phyloP scores from a whole-genome alignment of 176 grass and related monocot species.

The Aegilops tauschii region DNA sequence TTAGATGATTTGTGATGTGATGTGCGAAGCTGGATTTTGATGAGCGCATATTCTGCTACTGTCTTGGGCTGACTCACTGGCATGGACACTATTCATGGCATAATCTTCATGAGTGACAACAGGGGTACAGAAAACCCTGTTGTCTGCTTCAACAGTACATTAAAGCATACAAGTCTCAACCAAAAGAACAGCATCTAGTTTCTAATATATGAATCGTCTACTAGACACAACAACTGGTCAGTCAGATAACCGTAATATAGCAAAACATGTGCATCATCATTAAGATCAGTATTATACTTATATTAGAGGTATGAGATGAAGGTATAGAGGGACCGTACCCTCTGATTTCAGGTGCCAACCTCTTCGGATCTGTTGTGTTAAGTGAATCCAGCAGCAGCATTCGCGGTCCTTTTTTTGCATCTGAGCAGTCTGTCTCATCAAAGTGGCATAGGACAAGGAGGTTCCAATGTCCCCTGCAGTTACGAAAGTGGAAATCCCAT shows the following conservation, averaged over 20 bases:
- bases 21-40: neutral
- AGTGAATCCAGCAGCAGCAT: slow-evolving; percentile 96
- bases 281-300: neutral
- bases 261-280: neutral
- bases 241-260: neutral
- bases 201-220: neutral
- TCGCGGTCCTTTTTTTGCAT: slow-evolving; percentile 53
- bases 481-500: neutral
- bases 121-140: neutral
- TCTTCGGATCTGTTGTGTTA: slow-evolving; percentile 46
- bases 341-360: slow-evolving; percentile 61
- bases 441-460: slow-evolving; percentile 95
- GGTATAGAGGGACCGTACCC: slow-evolving; percentile 30
- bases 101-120: neutral
- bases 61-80: neutral
- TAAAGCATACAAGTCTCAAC: neutral
- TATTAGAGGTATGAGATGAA: neutral
- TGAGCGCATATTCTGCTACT: neutral
- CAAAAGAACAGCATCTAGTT: neutral
- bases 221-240: neutral
- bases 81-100: neutral
- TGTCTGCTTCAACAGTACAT: neutral
- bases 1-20: neutral
- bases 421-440: slow-evolving; percentile 43
- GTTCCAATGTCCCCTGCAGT: slow-evolving; percentile 82